Percentiles rank a stretch among this genome's conserved stretches.
Conservation (phyloP, 2,329 filamentous ascomycete species). For the Reticulascus tulasneorum region DNA sequence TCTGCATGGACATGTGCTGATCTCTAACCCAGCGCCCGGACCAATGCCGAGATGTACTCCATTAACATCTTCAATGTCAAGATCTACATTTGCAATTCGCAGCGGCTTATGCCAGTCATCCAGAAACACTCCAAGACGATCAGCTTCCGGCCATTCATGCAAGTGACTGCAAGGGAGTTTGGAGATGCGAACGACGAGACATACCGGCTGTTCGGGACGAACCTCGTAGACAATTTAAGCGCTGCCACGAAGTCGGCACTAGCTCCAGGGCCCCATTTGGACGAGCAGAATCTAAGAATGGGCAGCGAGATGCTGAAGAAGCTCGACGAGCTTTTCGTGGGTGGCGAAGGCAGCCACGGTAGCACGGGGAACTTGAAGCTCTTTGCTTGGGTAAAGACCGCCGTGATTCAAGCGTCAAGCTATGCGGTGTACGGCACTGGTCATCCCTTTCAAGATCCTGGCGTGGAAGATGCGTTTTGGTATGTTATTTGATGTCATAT, state of each 20-base stretch:
- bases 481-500: neutral
- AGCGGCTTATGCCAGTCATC: slow-evolving; percentile 20
- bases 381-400: slow-evolving; percentile 8
- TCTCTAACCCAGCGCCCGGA: neutral
- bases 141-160: slow-evolving; percentile 23
- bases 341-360: too few relatives aligned
- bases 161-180: slow-evolving; percentile 10
- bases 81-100: slow-evolving; percentile 22
- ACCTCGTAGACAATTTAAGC: slow-evolving; percentile 7
- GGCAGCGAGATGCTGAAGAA: slow-evolving; percentile 7
- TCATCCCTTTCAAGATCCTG: slow-evolving; percentile 10
- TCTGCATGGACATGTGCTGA: neutral
- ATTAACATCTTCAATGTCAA: slow-evolving; percentile 22
- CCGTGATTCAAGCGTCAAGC: slow-evolving; percentile 11
- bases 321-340: slow-evolving; percentile 7
- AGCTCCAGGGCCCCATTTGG: slow-evolving; percentile 12
- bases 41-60: slow-evolving; percentile 21
- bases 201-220: slow-evolving; percentile 5
- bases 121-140: slow-evolving; percentile 19
- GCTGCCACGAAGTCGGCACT: slow-evolving; percentile 6
- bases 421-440: slow-evolving; percentile 11
- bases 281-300: slow-evolving; percentile 15
- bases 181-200: slow-evolving; percentile 10
- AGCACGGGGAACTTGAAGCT: slow-evolving; percentile 3
- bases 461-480: slow-evolving; percentile 11